These are phyloP conservation scores for Podospora anserina DNA, from an alignment of 495 filamentous ascomycete genomes.

Conservation along the genomic window DNA sequence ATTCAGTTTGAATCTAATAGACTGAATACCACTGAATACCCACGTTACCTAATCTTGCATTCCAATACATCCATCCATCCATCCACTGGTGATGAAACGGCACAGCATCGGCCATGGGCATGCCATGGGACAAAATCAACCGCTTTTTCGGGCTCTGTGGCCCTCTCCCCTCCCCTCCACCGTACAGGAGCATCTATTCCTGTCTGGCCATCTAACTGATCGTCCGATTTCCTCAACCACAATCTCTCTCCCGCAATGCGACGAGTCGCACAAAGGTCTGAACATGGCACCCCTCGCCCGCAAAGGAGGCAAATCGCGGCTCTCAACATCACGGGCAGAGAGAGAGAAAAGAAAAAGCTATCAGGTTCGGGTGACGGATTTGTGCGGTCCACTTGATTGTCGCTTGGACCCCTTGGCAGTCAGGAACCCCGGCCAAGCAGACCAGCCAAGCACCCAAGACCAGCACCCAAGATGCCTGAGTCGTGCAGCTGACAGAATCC, in stretches of 20 bases:
- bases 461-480: neutral
- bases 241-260: neutral
- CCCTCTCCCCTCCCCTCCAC: neutral
- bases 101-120: neutral
- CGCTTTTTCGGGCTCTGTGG: no score
- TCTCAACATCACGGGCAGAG: neutral
- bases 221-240: neutral
- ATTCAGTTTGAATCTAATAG: neutral
- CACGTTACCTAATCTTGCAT: neutral
- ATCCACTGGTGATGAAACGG: neutral
- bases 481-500: conserved; percentile 1
- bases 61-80: neutral
- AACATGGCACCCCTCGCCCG: neutral
- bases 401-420: conserved; percentile 11
- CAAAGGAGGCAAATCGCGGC: neutral
- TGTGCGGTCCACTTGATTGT: neutral
- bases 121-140: neutral
- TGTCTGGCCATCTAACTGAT: neutral
- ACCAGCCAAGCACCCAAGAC: neutral
- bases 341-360: neutral
- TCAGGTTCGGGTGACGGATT: neutral
- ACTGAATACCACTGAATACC: no score
- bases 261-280: neutral
- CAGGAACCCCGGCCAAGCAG: neutral
- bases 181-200: neutral